A percentile compares a stretch with the other conserved stretches of the same genome.
Evolutionary conservation across 2,329 filamentous ascomycete genomes (phyloP).

Genomic region (Fusarium albidum): DNA sequence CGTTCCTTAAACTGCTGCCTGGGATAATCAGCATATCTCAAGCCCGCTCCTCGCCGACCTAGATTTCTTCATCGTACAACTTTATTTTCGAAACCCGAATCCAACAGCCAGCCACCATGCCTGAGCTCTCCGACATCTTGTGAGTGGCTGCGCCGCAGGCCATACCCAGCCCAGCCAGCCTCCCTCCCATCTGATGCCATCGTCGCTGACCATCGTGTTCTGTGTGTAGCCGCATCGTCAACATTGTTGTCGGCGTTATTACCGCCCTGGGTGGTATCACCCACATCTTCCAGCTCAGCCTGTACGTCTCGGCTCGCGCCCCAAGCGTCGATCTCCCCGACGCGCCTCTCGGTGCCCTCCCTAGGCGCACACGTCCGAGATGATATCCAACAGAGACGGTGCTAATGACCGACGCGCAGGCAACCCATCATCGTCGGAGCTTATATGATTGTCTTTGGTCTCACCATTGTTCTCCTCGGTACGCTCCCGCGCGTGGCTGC

Average conservation of each 20-base stretch:
- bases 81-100: conserved; percentile 4
- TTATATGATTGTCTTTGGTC: conserved; percentile 92
- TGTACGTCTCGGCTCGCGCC: conserved; percentile 59
- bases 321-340: not conserved
- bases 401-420: conserved; percentile 33
- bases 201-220: conserved; percentile 47
- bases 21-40: conserved; percentile 17
- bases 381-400: not conserved
- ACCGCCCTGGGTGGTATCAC: conserved; percentile 86
- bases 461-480: conserved; percentile 75
- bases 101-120: conserved; percentile 67
- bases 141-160: conserved; percentile 55
- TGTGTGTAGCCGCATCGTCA: conserved; percentile 82
- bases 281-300: conserved; percentile 69
- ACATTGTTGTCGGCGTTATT: conserved; percentile 85
- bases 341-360: not conserved
- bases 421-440: conserved; percentile 75
- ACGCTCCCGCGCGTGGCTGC: conserved; percentile 33
- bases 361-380: not conserved
- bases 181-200: conserved; percentile 5
- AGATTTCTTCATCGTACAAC: conserved; percentile 24
- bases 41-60: conserved; percentile 5
- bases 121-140: conserved; percentile 94
- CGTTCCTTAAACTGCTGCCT: conserved; percentile 38
- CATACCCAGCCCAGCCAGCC: not conserved